phyloP scores from a whole-genome alignment of 2,329 filamentous ascomycete species.

The Tolypocladium album region DNA sequence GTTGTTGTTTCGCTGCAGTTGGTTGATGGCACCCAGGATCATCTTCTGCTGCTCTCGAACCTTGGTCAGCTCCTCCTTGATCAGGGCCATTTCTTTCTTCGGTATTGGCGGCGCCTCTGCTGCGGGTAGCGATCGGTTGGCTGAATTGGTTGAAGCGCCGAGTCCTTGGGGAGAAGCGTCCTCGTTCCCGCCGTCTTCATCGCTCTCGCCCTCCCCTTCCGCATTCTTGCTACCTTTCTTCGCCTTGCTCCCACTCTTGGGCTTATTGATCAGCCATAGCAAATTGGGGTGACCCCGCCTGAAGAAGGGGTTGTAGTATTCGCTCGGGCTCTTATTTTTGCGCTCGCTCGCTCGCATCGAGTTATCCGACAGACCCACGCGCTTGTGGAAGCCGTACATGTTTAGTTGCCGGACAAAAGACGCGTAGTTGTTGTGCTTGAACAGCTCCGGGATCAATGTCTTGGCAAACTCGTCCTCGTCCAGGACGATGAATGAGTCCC shows the following conservation, averaged over 20 bases:
- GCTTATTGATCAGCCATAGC: constrained; percentile 93
- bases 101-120: constrained; percentile 38
- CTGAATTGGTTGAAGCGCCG: constrained; percentile 8
- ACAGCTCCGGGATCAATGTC: constrained; percentile 89
- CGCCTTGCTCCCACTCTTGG: constrained; percentile 59
- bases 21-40: constrained; percentile 72
- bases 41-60: constrained; percentile 78
- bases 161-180: constrained; percentile 20
- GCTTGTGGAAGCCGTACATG: constrained; percentile 98
- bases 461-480: constrained; percentile 99
- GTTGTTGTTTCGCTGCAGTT: constrained; percentile 75
- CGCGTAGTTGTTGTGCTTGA: constrained; percentile 98
- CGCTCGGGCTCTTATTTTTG: constrained; percentile 95
- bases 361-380: constrained; percentile 85
- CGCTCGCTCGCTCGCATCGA: constrained; percentile 96
- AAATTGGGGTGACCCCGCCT: constrained; percentile 85
- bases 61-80: constrained; percentile 71
- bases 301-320: constrained; percentile 97
- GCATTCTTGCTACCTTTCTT: constrained; percentile 53
- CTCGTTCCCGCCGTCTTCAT: constrained; percentile 34
- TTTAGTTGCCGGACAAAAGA: constrained; percentile 93
- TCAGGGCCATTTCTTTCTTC: constrained; percentile 63
- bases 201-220: constrained; percentile 56
- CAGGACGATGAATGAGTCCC: constrained; percentile 90
- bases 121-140: constrained; percentile 25